phyloP scores from a whole-genome alignment of 2,329 filamentous ascomycete genomes.

The Aureobasidium sp. region DNA sequence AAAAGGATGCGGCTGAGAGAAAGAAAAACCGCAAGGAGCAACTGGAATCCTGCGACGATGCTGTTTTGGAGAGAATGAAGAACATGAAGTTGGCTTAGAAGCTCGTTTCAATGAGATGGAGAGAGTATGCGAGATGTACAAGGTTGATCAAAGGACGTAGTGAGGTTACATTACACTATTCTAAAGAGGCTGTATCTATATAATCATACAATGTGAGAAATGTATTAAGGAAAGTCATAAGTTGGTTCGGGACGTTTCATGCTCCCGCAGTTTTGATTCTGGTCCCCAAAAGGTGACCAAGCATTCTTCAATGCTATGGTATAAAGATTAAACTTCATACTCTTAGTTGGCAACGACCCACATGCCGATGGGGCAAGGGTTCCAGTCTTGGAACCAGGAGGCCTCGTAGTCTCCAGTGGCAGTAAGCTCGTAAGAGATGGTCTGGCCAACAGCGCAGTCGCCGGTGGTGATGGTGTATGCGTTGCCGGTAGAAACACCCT shows the following conservation, averaged over 20 bases:
- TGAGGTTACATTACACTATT: constrained; percentile 1
- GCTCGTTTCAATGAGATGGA: too few species aligned
- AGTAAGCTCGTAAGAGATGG: constrained; percentile 19
- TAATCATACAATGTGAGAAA: not conserved
- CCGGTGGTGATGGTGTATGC: constrained; percentile 21
- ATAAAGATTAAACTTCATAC: not conserved
- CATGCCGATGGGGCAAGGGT: constrained; percentile 14
- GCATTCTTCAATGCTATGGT: not conserved
- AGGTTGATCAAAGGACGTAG: not conserved
- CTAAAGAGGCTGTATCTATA: not conserved
- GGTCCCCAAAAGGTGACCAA: not conserved
- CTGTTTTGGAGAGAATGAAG: too few species aligned
- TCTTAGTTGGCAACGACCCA: constrained; percentile 11
- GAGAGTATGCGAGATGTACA: not conserved
- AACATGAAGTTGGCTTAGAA: too few species aligned
- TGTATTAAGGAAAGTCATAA: constrained; percentile 2
- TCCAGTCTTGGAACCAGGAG: constrained; percentile 21
- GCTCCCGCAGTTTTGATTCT: not conserved
- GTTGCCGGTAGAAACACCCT: constrained; percentile 19
- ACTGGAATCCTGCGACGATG: too few species aligned
- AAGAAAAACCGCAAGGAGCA: too few species aligned
- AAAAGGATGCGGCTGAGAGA: not conserved
- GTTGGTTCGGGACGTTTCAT: constrained; percentile 1
- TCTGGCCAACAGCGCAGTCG: constrained; percentile 21
- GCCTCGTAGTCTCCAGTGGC: constrained; percentile 15